A percentile compares a stretch with the other conserved stretches of the same genome.
These are phyloP conservation scores for Spiromastix sp. DNA, from an alignment of 2,329 filamentous ascomycete genomes.

Conservation along the genomic window DNA sequence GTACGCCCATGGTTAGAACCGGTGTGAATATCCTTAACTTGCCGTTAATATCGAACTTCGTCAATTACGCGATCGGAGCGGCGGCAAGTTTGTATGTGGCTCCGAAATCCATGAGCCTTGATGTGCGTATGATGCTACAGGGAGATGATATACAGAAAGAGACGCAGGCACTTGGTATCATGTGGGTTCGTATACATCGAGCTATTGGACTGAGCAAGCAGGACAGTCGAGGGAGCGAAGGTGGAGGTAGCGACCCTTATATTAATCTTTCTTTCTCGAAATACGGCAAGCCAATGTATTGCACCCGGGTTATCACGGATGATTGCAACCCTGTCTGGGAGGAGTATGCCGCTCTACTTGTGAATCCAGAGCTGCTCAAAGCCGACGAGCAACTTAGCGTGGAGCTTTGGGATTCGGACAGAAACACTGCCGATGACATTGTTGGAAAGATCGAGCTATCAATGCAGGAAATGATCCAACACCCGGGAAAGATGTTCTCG, in stretches of 20 bases:
- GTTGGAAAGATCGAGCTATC: conserved; percentile 91
- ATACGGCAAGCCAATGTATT: conserved; percentile 96
- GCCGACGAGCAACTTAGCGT: conserved; percentile 87
- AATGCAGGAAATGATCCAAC: conserved; percentile 89
- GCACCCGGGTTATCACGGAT: conserved; percentile 89
- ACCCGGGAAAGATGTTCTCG: conserved; percentile 86
- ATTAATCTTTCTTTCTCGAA: conserved; percentile 93
- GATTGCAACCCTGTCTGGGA: conserved; percentile 89
- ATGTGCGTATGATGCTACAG: conserved; percentile 80
- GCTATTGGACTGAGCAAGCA: conserved; percentile 85
- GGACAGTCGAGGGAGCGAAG: conserved; percentile 67
- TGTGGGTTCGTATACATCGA: conserved; percentile 86
- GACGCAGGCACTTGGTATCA: conserved; percentile 71
- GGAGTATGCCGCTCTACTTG: conserved; percentile 73
- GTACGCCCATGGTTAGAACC: conserved; percentile 82
- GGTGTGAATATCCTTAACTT: conserved; percentile 87
- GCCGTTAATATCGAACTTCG: conserved; percentile 88
- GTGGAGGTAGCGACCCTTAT: conserved; percentile 88
- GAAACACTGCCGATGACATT: conserved; percentile 84
- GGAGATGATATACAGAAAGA: conserved; percentile 87
- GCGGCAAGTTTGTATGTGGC: conserved; percentile 87
- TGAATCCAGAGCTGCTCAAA: conserved; percentile 83
- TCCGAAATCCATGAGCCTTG: conserved; percentile 85
- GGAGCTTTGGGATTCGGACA: conserved; percentile 93
- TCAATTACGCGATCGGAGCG: conserved; percentile 86